phyloP scores from a whole-genome alignment of 176 grass and related monocot genomes.

The Puya raimondii region DNA sequence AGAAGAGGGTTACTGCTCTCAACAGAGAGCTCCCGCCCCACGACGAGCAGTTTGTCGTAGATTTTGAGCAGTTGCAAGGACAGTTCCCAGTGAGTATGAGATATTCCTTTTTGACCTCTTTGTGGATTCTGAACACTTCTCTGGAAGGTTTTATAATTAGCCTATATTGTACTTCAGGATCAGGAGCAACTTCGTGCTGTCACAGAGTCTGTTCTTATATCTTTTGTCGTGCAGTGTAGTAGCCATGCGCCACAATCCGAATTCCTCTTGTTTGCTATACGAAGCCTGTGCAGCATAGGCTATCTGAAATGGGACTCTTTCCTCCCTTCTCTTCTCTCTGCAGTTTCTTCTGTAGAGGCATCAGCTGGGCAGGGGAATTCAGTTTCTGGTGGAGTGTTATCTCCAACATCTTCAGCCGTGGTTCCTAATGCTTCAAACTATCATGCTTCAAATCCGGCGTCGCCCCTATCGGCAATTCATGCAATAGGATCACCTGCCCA shows the following conservation, averaged over 20 bases:
- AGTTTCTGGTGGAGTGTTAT: background rate
- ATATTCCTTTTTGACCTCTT: background rate
- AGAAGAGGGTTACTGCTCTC: constrained; percentile 76
- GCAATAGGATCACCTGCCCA: constrained; percentile 83
- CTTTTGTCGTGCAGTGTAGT: constrained; percentile 74
- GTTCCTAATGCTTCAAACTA: constrained; percentile 43
- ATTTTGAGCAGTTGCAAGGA: constrained; percentile 66
- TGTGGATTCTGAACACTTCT: background rate
- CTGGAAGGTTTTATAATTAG: background rate
- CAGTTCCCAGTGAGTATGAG: constrained; percentile 51
- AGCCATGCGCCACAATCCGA: constrained; percentile 78
- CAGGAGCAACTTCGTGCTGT: constrained; percentile 74
- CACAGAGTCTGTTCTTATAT: constrained; percentile 82
- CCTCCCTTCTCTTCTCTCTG: constrained; percentile 70
- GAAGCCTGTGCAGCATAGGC: constrained; percentile 52
- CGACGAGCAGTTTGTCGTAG: constrained; percentile 86
- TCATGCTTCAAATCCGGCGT: constrained; percentile 68
- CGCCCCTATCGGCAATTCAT: constrained; percentile 66
- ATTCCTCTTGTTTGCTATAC: constrained; percentile 90
- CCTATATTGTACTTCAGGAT: constrained; percentile 42
- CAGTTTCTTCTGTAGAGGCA: constrained; percentile 49
- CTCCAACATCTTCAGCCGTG: constrained; percentile 33
- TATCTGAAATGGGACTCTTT: constrained; percentile 88
- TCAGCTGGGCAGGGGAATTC: constrained; percentile 37
- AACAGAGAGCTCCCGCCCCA: constrained; percentile 57